phyloP scores from a whole-genome alignment of 2,329 filamentous ascomycete species.

The Pleoardoris graminearum region DNA sequence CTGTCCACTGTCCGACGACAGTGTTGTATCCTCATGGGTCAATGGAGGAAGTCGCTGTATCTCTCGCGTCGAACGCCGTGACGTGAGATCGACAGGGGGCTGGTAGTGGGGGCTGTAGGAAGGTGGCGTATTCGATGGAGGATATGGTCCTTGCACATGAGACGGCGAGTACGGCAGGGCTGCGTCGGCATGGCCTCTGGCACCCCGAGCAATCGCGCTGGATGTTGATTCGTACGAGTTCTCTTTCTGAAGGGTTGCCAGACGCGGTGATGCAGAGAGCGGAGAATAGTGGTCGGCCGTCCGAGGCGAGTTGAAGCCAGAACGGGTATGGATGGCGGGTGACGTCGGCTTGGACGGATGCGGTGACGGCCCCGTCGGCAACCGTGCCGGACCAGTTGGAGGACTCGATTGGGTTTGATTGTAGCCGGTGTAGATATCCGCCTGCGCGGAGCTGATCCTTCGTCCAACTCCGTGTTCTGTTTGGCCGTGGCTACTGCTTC shows the following conservation, averaged over 20 bases:
- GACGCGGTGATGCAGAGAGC: slow-evolving; percentile 39
- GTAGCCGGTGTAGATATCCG: slow-evolving; percentile 22
- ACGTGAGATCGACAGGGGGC: slow-evolving; percentile 31
- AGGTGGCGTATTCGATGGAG: slow-evolving; percentile 25
- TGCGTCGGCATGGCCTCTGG: slow-evolving; percentile 24
- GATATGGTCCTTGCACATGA: slow-evolving; percentile 21
- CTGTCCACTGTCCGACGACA: slow-evolving; percentile 45
- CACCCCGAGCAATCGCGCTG: slow-evolving; percentile 25
- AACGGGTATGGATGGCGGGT: slow-evolving; percentile 34
- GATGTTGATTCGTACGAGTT: slow-evolving; percentile 26
- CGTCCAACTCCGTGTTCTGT: slow-evolving; percentile 29
- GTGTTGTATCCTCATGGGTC: slow-evolving; percentile 45
- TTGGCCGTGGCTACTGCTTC: slow-evolving; percentile 37
- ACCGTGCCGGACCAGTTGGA: slow-evolving; percentile 27
- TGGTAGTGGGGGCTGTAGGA: slow-evolving; percentile 28
- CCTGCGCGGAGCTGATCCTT: slow-evolving; percentile 34
- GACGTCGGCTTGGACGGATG: slow-evolving; percentile 40
- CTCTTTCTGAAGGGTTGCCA: slow-evolving; percentile 32
- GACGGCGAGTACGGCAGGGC: slow-evolving; percentile 21
- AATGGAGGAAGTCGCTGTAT: slow-evolving; percentile 36
- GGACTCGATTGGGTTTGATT: slow-evolving; percentile 35
- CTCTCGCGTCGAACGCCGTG: slow-evolving; percentile 38
- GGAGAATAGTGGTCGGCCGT: slow-evolving; percentile 41
- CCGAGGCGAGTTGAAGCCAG: slow-evolving; percentile 40
- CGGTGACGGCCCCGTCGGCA: slow-evolving; percentile 29